Conservation (phyloP, 2,329 filamentous ascomycete genomes). For the Aureobasidium sp. region DNA sequence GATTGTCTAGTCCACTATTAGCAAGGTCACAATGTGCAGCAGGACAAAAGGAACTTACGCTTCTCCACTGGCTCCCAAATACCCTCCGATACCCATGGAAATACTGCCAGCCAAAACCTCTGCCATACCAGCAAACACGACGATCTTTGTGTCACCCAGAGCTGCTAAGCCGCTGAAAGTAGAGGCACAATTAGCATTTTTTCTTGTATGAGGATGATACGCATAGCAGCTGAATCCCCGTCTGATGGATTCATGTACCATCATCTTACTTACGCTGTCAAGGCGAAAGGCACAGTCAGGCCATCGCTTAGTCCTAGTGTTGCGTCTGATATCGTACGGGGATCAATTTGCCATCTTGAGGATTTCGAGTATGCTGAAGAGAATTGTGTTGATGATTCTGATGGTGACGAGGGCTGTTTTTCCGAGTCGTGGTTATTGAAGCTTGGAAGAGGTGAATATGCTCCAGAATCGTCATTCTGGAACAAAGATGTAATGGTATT, state of each 20-base stretch:
- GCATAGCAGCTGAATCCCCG: too few species aligned
- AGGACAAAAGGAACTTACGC: constrained; percentile 24
- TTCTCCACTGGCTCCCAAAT: constrained; percentile 42
- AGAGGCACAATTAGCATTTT: neutral
- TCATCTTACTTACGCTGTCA: constrained; percentile 19
- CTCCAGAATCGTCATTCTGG: neutral
- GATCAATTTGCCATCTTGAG: constrained; percentile 19
- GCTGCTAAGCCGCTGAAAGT: constrained; percentile 28
- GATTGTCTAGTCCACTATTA: constrained; percentile 24
- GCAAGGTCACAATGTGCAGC: neutral
- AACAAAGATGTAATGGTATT: neutral
- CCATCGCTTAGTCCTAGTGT: constrained; percentile 37
- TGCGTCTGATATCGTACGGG: constrained; percentile 38
- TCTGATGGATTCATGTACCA: too few species aligned
- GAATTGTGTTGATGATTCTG: neutral
- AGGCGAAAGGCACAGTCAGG: constrained; percentile 36
- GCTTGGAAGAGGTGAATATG: constrained; percentile 3
- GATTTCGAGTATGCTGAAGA: neutral
- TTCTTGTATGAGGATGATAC: too few species aligned
- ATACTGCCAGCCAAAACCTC: constrained; percentile 35
- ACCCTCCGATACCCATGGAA: constrained; percentile 36
- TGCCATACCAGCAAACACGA: constrained; percentile 34
- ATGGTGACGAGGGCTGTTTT: neutral
- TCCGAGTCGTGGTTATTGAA: neutral
- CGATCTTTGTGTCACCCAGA: constrained; percentile 30